Percentiles rank a stretch among this genome's conserved stretches.
Evolutionary conservation across 768 basidiomycete species (phyloP).

Genomic region (Mycena haematopus): DNA sequence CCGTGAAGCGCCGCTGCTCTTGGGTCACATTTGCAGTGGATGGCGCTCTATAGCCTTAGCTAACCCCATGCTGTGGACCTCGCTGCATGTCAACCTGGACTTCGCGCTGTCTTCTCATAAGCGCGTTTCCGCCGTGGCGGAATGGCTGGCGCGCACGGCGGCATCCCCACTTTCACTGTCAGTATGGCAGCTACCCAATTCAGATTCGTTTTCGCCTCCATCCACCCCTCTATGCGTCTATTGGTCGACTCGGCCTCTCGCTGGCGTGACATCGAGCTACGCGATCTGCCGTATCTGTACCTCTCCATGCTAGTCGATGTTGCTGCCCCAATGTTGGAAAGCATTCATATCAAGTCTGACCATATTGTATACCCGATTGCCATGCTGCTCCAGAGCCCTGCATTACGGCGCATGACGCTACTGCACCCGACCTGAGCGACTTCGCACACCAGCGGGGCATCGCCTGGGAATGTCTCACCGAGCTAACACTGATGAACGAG

Average conservation of each 20-base stretch:
- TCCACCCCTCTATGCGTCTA: background rate
- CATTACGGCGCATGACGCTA: background rate
- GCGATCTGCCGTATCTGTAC: background rate
- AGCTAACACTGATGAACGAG: background rate
- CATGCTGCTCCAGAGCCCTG: background rate
- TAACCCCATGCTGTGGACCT: background rate
- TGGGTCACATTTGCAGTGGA: background rate
- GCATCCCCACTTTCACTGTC: background rate
- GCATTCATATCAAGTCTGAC: background rate
- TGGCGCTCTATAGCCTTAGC: background rate
- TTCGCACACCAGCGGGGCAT: background rate
- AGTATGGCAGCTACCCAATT: background rate
- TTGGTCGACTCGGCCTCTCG: background rate
- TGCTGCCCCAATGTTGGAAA: background rate
- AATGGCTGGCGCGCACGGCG: background rate
- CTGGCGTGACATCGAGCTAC: background rate
- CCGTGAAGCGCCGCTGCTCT: background rate
- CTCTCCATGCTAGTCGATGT: background rate
- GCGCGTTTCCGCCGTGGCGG: background rate
- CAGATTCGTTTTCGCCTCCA: background rate
- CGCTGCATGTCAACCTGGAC: background rate
- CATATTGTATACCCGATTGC: background rate
- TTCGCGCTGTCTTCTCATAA: background rate
- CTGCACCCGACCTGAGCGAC: background rate
- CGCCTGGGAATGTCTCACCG: background rate